Conservation (phyloP, 352 stramenopile genomes). For the Pythium aristosporum region DNA sequence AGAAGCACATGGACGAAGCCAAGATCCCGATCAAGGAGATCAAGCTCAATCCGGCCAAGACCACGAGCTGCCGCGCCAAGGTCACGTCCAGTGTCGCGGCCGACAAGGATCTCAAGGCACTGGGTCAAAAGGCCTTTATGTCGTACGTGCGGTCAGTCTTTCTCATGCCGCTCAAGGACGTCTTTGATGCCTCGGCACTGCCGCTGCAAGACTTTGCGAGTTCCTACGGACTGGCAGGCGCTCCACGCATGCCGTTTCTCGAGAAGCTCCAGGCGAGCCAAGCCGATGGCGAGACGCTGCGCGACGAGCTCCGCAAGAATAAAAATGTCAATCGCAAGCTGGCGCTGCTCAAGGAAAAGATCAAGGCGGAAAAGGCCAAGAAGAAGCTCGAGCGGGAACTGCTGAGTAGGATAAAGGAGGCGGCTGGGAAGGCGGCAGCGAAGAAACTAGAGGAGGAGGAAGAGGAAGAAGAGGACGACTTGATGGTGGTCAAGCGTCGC, state of each 20-base stretch:
- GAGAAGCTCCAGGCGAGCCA: slow-evolving; percentile 66
- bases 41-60: slow-evolving; percentile 96
- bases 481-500: slow-evolving; percentile 92
- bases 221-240: slow-evolving; percentile 93
- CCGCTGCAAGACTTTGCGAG: slow-evolving; percentile 91
- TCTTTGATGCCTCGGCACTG: slow-evolving; percentile 92
- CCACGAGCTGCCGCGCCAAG: slow-evolving; percentile 90
- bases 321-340: slow-evolving; percentile 98
- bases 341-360: slow-evolving; percentile 97
- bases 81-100: slow-evolving; percentile 91
- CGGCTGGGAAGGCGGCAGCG: slow-evolving; percentile 7
- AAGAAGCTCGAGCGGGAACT: slow-evolving; percentile 89
- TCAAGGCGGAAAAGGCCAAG: slow-evolving; percentile 94
- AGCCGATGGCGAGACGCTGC: slow-evolving; percentile 63
- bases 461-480: slow-evolving; percentile 80
- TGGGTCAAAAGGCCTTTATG: slow-evolving; percentile 98
- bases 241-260: slow-evolving; percentile 93
- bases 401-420: slow-evolving; percentile 36
- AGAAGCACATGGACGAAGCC: slow-evolving; percentile 79
- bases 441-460: slow-evolving; percentile 34
- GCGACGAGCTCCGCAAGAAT: slow-evolving; percentile 86
- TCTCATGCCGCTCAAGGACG: slow-evolving; percentile 94
- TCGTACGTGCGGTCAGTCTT: slow-evolving; percentile 97
- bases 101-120: slow-evolving; percentile 92
- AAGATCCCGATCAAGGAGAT: slow-evolving; percentile 97